These are phyloP conservation scores for Skeletonema costatum DNA, from an alignment of 108 stramenopile genomes.

Conservation along the genomic window DNA sequence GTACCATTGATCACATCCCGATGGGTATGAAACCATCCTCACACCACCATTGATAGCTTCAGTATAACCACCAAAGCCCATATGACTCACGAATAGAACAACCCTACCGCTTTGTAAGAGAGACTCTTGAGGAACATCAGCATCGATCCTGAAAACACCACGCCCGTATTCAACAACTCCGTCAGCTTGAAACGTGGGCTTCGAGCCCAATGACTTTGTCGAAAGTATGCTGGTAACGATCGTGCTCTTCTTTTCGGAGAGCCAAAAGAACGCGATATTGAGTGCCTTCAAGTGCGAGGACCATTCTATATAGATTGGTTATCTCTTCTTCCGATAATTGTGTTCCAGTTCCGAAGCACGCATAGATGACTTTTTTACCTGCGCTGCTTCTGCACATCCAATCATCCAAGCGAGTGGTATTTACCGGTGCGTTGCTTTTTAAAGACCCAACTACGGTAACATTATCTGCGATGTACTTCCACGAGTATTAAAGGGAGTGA, in stretches of 20 bases:
- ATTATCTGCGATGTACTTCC: constrained; percentile 3
- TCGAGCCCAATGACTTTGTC: constrained; percentile 5
- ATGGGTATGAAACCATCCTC: constrained; percentile 3
- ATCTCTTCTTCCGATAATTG: constrained; percentile 3
- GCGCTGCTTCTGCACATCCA: neutral
- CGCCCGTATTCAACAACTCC: constrained; percentile 4
- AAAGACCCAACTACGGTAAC: constrained; percentile 17
- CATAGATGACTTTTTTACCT: constrained; percentile 7
- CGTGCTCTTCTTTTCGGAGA: constrained; percentile 5
- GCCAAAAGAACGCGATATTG: constrained; percentile 9
- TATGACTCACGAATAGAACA: constrained; percentile 7
- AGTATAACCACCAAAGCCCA: constrained; percentile 15
- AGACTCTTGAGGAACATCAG: constrained; percentile 3
- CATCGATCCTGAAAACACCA: constrained; percentile 2
- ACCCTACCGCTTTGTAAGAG: constrained; percentile 8
- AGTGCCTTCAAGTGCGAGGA: neutral
- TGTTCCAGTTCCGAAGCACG: constrained; percentile 22
- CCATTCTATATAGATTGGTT: neutral
- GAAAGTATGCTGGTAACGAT: neutral
- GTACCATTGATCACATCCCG: constrained; percentile 22
- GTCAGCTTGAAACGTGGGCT: neutral
- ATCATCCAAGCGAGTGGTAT: neutral
- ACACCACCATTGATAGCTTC: constrained; percentile 19
- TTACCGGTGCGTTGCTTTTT: neutral
- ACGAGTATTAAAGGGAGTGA: neutral